phyloP scores from a whole-genome alignment of 805 yeast species.

The Wickerhamiella brachini region DNA sequence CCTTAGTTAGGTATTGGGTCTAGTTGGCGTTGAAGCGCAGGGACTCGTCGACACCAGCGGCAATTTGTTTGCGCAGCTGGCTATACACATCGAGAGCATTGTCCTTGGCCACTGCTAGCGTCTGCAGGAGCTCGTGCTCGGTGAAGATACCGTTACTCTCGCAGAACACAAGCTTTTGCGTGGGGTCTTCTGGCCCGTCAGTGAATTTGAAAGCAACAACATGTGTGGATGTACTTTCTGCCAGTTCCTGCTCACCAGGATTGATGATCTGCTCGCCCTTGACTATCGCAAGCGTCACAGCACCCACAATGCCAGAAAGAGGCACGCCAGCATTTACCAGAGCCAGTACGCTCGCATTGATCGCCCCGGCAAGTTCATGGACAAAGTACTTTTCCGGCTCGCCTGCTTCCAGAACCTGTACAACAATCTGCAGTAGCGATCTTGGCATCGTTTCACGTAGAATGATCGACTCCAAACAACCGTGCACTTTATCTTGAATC shows the following conservation, averaged over 20 bases:
- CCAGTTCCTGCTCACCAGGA: constrained; percentile 36
- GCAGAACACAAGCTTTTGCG: constrained; percentile 41
- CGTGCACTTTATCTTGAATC: constrained; percentile 55
- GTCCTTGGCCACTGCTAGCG: constrained; percentile 38
- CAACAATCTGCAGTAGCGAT: constrained; percentile 55
- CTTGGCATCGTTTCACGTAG: constrained; percentile 60
- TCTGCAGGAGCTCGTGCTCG: constrained; percentile 37
- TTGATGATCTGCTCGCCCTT: constrained; percentile 22
- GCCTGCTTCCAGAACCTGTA: constrained; percentile 47
- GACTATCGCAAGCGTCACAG: constrained; percentile 34
- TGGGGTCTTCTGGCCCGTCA: constrained; percentile 30
- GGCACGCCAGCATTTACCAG: constrained; percentile 71
- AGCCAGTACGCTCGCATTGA: constrained; percentile 65
- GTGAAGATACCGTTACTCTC: constrained; percentile 65
- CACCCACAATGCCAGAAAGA: constrained; percentile 45
- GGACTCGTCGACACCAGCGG: constrained; percentile 27
- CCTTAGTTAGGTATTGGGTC: neutral
- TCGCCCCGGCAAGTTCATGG: constrained; percentile 49
- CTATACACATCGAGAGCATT: constrained; percentile 34
- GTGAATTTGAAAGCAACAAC: constrained; percentile 45
- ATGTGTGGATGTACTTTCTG: constrained; percentile 42
- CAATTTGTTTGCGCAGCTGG: constrained; percentile 35
- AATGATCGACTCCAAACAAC: constrained; percentile 47
- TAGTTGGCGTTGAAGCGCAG: neutral
- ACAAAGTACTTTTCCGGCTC: constrained; percentile 26